phyloP scores from a whole-genome alignment of 2,329 filamentous ascomycete genomes.

The Talaromyces sp. region DNA sequence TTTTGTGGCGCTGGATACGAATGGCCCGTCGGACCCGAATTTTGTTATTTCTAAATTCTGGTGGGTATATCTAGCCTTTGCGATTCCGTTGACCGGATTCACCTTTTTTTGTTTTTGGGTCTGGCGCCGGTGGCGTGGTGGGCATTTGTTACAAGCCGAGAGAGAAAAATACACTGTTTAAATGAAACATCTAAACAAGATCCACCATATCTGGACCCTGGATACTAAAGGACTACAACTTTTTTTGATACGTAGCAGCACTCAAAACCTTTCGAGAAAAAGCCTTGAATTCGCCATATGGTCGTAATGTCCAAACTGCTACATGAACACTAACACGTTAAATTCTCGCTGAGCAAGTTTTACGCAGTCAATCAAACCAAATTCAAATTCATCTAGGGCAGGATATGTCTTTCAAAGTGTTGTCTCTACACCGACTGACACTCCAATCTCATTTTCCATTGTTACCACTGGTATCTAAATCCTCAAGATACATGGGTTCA shows the following conservation, averaged over 20 bases:
- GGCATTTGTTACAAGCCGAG: neutral
- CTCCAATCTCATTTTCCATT: neutral
- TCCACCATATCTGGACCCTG: too few relatives aligned
- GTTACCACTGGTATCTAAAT: neutral
- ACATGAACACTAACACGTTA: too few relatives aligned
- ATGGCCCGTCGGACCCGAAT: constrained; percentile 4
- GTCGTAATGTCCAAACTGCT: too few relatives aligned
- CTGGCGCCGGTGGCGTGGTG: constrained; percentile 13
- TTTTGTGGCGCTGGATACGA: constrained; percentile 14
- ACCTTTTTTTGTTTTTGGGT: constrained; percentile 13
- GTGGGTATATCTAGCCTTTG: constrained; percentile 16
- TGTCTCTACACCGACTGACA: too few relatives aligned
- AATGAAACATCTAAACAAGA: neutral
- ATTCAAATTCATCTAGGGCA: too few relatives aligned
- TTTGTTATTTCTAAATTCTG: constrained; percentile 14
- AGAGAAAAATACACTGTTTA: constrained; percentile 5
- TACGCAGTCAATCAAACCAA: too few relatives aligned
- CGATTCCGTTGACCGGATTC: constrained; percentile 12
- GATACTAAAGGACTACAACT: too few relatives aligned
- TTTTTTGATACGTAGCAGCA: too few relatives aligned
- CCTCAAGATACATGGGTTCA: neutral
- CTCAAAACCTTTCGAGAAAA: too few relatives aligned
- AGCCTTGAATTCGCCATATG: too few relatives aligned
- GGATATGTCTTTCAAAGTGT: too few relatives aligned
- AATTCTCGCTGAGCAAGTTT: too few relatives aligned